A percentile compares a stretch with the other conserved stretches of the same genome.
phyloP scores from a whole-genome alignment of 768 basidiomycete genomes.

The Boletales sp. region DNA sequence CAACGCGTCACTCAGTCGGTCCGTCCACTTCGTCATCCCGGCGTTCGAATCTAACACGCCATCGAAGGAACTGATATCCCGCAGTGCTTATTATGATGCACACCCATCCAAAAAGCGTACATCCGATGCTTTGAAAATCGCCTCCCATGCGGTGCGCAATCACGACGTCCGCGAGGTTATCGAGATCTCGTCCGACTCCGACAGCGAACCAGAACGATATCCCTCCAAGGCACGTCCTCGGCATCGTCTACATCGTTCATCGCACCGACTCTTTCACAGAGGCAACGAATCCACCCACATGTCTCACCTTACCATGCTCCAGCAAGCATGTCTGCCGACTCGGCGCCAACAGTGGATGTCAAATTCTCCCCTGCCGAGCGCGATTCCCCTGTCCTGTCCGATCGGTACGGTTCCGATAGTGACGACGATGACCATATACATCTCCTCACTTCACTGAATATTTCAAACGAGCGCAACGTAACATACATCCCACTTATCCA shows the following conservation, averaged over 20 bases:
- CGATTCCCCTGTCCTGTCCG: slow-evolving; percentile 1
- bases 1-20: slow-evolving; percentile 24
- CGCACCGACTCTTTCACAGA: slow-evolving; percentile 12
- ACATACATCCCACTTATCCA: neutral
- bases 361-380: slow-evolving; percentile 1
- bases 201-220: slow-evolving; percentile 25
- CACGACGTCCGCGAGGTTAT: slow-evolving; percentile 20
- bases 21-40: neutral
- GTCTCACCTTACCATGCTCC: neutral
- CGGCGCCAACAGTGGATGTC: slow-evolving; percentile 1
- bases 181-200: slow-evolving; percentile 30
- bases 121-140: slow-evolving; percentile 15
- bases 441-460: slow-evolving; percentile 25
- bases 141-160: slow-evolving; percentile 6
- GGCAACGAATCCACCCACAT: slow-evolving; percentile 11
- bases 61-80: slow-evolving; percentile 23
- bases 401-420: neutral
- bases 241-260: neutral
- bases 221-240: slow-evolving; percentile 18
- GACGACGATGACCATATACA: slow-evolving; percentile 24
- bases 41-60: slow-evolving; percentile 5
- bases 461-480: slow-evolving; percentile 31
- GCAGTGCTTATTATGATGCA: slow-evolving; percentile 7
- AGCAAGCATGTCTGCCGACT: neutral
- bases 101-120: slow-evolving; percentile 21